Conservation (phyloP, 208 protist species). For the Entamoeba moshkovskii region DNA sequence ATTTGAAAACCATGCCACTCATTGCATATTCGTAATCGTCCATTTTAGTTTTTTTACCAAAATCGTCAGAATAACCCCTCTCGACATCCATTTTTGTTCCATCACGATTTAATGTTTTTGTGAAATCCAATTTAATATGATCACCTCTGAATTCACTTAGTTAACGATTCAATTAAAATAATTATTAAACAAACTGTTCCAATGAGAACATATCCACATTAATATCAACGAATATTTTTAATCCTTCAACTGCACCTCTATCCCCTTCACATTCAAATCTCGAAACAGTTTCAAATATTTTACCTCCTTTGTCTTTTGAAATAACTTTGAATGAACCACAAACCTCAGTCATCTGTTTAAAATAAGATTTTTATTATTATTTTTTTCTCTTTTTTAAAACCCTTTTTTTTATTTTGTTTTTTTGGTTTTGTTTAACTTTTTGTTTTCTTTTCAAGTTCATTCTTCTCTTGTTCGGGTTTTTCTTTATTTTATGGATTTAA, state of each 20-base stretch:
- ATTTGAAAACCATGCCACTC: background rate
- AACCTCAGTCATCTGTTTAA: background rate
- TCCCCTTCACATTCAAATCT: background rate
- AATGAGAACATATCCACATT: background rate
- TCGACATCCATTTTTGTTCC: background rate
- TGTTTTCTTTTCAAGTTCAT: no score
- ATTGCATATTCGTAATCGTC: conserved; percentile 4
- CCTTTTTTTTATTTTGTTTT: no score
- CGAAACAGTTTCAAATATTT: background rate
- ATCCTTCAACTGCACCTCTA: background rate
- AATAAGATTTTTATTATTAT: no score
- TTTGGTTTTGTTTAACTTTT: no score
- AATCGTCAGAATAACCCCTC: background rate
- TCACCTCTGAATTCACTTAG: background rate
- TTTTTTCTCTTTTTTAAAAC: no score
- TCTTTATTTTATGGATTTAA: no score
- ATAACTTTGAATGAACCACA: background rate
- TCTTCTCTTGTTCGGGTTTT: no score
- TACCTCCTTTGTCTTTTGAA: background rate
- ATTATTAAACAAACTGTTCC: background rate
- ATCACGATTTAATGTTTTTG: background rate
- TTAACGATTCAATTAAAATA: background rate
- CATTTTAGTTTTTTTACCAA: background rate
- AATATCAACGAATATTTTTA: background rate
- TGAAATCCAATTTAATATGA: background rate